Evolutionary conservation across 768 basidiomycete species (phyloP).

Genomic region (Russula dissimulans): DNA sequence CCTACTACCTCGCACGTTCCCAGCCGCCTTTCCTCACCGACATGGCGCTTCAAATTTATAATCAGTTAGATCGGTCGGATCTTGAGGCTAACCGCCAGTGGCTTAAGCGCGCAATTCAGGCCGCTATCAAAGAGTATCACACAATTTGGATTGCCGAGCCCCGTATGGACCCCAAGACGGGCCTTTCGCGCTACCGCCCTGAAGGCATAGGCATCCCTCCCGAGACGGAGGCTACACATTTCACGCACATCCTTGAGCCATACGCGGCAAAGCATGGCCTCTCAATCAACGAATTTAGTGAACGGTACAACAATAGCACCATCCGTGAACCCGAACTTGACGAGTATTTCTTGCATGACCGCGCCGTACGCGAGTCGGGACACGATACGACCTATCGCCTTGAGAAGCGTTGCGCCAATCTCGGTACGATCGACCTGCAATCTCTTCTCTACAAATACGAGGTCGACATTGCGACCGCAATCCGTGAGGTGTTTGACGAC

Average conservation of each 20-base stretch:
- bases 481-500: constrained; percentile 90
- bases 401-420: constrained; percentile 94
- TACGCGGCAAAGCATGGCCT: constrained; percentile 88
- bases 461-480: constrained; percentile 95
- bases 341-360: constrained; percentile 96
- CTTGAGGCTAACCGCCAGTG: constrained; percentile 73
- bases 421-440: constrained; percentile 94
- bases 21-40: constrained; percentile 99
- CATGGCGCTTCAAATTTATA: constrained; percentile 96
- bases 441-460: constrained; percentile 97
- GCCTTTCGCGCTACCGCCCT: constrained; percentile 89
- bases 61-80: constrained; percentile 84
- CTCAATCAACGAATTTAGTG: constrained; percentile 91
- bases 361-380: constrained; percentile 91
- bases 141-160: constrained; percentile 94
- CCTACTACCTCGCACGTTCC: constrained; percentile 89
- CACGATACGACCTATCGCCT: constrained; percentile 97
- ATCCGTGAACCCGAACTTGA: constrained; percentile 84
- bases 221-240: constrained; percentile 97
- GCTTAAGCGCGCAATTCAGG: constrained; percentile 93
- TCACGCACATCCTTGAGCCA: constrained; percentile 94
- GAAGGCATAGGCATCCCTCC: constrained; percentile 94
- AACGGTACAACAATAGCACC: constrained; percentile 82
- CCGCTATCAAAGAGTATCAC: constrained; percentile 98
- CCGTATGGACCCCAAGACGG: constrained; percentile 88